A percentile compares a stretch with the other conserved stretches of the same genome.
phyloP scores from a whole-genome alignment of 2,329 filamentous ascomycete species.

The Cladosporium colombiae region DNA sequence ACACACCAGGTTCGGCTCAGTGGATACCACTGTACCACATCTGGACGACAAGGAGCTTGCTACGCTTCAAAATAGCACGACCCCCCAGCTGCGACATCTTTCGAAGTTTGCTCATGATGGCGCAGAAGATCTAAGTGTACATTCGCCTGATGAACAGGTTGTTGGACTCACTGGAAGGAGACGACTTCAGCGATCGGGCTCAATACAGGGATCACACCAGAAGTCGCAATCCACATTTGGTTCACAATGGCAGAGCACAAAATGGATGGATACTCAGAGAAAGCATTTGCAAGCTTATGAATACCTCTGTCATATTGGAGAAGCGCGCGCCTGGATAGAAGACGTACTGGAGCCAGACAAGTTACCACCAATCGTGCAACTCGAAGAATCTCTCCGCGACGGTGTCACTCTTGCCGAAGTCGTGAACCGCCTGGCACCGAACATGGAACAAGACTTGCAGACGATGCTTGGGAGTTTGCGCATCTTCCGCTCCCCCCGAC shows the following conservation, averaged over 20 bases:
- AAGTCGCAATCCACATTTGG: conserved; percentile 38
- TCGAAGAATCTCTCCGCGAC: conserved; percentile 89
- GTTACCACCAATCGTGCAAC: conserved; percentile 87
- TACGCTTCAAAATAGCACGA: conserved; percentile 82
- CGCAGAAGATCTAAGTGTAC: conserved; percentile 78
- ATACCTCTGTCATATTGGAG: conserved; percentile 97
- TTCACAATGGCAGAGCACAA: conserved; percentile 64
- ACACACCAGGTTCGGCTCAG: conserved; percentile 37
- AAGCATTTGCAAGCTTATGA: conserved; percentile 97
- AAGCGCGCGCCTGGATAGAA: conserved; percentile 99
- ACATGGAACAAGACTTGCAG: conserved; percentile 57
- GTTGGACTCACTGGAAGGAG: conserved; percentile 82
- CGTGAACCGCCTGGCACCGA: conserved; percentile 82
- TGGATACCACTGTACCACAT: conserved; percentile 32
- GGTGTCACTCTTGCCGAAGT: conserved; percentile 94
- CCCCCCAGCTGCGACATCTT: conserved; percentile 86
- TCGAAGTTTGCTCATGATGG: conserved; percentile 71
- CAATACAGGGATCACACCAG: conserved; percentile 57
- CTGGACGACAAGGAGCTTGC: conserved; percentile 63
- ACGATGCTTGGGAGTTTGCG: conserved; percentile 46
- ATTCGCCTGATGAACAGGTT: conserved; percentile 78
- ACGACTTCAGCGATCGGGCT: conserved; percentile 68
- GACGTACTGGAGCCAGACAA: conserved; percentile 74
- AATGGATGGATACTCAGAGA: conserved; percentile 99
- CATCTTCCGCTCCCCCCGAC: conserved; percentile 80